A percentile compares a stretch with the other conserved stretches of the same genome.
Conservation (phyloP, 139 green algal species). For the Tetradesmus obliquus region DNA sequence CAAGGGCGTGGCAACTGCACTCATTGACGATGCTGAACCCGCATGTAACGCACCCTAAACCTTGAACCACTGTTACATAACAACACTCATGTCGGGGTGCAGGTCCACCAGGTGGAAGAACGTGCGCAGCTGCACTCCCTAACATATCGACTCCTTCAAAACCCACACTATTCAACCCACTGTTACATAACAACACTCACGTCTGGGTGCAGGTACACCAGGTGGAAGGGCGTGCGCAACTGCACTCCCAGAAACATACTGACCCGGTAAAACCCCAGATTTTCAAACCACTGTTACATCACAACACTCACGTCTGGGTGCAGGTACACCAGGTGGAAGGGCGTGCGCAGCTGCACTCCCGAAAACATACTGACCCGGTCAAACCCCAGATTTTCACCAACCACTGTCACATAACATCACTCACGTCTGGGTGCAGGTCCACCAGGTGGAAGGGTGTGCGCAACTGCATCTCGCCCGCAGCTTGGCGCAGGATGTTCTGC, state of each 20-base stretch:
- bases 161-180: no score
- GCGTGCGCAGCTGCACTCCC: slow-evolving; percentile 57
- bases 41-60: no score
- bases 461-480: slow-evolving; percentile 49
- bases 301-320: neutral
- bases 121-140: slow-evolving; percentile 56
- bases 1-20: no score
- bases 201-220: slow-evolving; percentile 53
- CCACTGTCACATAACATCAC: neutral
- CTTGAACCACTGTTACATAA: neutral
- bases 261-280: neutral
- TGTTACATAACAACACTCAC: neutral
- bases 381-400: neutral
- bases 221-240: slow-evolving; percentile 60
- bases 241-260: slow-evolving; percentile 33
- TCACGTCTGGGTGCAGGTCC: slow-evolving; percentile 50
- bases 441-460: slow-evolving; percentile 65
- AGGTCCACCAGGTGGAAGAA: slow-evolving; percentile 62
- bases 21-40: no score
- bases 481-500: slow-evolving; percentile 50
- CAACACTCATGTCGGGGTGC: slow-evolving; percentile 9
- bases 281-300: neutral
- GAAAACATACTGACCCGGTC: neutral
- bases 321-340: slow-evolving; percentile 59
- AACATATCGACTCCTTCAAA: neutral